Base-by-base conservation (phyloP, 768 basidiomycete species). In the Naganishia vaughanmartiniae region DNA sequence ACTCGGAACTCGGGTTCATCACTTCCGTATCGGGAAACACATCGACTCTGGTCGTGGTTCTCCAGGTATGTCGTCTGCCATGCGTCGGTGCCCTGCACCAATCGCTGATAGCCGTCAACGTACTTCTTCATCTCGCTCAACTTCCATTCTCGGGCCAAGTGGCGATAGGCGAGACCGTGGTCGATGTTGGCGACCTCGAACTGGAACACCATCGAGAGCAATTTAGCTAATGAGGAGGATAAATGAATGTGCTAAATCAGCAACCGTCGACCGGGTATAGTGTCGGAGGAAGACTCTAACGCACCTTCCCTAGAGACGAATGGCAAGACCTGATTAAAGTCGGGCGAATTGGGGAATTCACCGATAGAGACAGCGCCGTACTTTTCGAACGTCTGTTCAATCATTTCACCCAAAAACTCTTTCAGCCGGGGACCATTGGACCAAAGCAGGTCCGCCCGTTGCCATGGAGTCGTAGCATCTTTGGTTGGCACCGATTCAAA, bases 381-480 rank as follows among this genome's bases (percentile, higher is more conserved):
- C 36, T 76, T 72, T 14, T 85, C 85, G 19, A 89, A 82, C 4
- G 89, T 87, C 72, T 87, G 83, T 45, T 73, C 66, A 68, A 87
- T 78, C 88, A 91, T 89, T 80, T 90, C 87, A 73, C 85, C 82
- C 54, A 91, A 76, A 75, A 84, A 90, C 71, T 89, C 86, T 73
- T 89, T 88, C 0, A 89, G 86, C 14, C 83, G 82, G 7, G 88
- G 89, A 2, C 89, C 88, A 75, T 67, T 69, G 33, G 71, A 56
- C 67, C 67, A 57, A 24, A 57, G 67, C 39, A 42, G 15, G 34
- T 69, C 67, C 4, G 67, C 54, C 10, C 67, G 83, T 74, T 90
- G 88, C 74, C 84, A 86, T 56, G 83, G 80, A 36, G 86, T 83
- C 0, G 65, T 83, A 0, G 84, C 84, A 56, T 86, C 83, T 6